Evolutionary conservation across 2,329 filamentous ascomycete species (phyloP).

Genomic region (Microcyclosporella mali): DNA sequence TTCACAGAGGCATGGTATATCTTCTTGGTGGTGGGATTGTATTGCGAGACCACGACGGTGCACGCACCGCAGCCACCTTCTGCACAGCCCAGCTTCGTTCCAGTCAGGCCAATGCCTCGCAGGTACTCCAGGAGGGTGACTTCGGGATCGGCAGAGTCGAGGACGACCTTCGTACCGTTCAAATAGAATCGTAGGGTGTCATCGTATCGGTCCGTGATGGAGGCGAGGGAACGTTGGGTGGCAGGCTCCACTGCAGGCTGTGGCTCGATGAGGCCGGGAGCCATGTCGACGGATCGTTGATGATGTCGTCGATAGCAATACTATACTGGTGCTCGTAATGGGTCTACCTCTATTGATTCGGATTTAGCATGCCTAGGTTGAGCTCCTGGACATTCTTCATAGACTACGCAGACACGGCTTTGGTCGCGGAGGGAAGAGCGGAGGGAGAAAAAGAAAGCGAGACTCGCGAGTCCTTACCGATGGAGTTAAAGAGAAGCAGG

Average conservation of each 20-base stretch:
- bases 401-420: background rate
- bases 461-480: no score
- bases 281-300: slow-evolving; percentile 40
- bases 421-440: background rate
- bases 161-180: slow-evolving; percentile 81
- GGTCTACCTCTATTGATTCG: no score
- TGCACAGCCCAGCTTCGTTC: slow-evolving; percentile 92
- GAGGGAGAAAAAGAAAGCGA: background rate
- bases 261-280: slow-evolving; percentile 51
- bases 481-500: no score
- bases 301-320: background rate
- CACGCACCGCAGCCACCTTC: slow-evolving; percentile 96
- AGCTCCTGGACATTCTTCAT: no score
- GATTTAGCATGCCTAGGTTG: background rate
- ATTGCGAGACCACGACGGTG: slow-evolving; percentile 89
- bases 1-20: slow-evolving; percentile 97
- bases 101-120: slow-evolving; percentile 84
- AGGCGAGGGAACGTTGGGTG: slow-evolving; percentile 45
- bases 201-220: slow-evolving; percentile 70
- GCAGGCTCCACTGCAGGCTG: slow-evolving; percentile 43
- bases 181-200: slow-evolving; percentile 89
- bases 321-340: no score
- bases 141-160: slow-evolving; percentile 86
- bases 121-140: slow-evolving; percentile 89
- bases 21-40: slow-evolving; percentile 83